Evolutionary conservation across 306 rosid genomes (phyloP).

Genomic region (Inga laurina): DNA sequence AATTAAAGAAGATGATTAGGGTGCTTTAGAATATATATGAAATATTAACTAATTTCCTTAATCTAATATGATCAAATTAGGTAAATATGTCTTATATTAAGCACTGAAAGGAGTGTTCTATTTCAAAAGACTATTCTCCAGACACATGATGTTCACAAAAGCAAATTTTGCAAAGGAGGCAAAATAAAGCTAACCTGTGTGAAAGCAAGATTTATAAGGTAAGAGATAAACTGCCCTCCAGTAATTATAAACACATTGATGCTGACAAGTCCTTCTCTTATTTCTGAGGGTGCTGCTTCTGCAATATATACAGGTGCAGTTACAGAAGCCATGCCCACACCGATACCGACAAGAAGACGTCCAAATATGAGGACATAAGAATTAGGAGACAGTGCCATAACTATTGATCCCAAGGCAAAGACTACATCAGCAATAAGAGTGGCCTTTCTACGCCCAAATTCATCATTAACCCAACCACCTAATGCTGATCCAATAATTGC

Average conservation of each 20-base stretch:
- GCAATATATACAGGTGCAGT: slow-evolving; percentile 94
- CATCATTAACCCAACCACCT: slow-evolving; percentile 89
- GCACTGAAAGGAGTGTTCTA: not conserved
- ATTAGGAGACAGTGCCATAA: slow-evolving; percentile 75
- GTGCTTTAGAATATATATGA: no score
- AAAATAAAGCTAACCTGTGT: slow-evolving; percentile 50
- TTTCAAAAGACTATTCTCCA: not conserved
- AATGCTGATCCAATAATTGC: slow-evolving; percentile 80
- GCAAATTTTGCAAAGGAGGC: not conserved
- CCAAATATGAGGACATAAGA: slow-evolving; percentile 76
- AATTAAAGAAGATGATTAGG: no score
- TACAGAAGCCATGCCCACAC: slow-evolving; percentile 77
- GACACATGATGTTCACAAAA: not conserved
- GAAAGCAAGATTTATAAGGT: slow-evolving; percentile 74
- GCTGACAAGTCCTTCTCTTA: slow-evolving; percentile 79
- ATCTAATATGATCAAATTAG: no score
- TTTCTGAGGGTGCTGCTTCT: slow-evolving; percentile 91
- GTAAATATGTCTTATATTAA: no score
- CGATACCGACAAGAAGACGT: slow-evolving; percentile 75
- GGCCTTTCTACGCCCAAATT: slow-evolving; percentile 74
- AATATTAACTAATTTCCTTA: no score
- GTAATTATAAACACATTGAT: slow-evolving; percentile 85
- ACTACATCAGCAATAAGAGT: slow-evolving; percentile 76
- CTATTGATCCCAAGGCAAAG: slow-evolving; percentile 62
- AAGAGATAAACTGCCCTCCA: slow-evolving; percentile 79